Evolutionary conservation across 2,329 filamentous ascomycete genomes (phyloP), one percentile per base, ranked within the genome.

Genomic region (Xylariaceae sp.): DNA sequence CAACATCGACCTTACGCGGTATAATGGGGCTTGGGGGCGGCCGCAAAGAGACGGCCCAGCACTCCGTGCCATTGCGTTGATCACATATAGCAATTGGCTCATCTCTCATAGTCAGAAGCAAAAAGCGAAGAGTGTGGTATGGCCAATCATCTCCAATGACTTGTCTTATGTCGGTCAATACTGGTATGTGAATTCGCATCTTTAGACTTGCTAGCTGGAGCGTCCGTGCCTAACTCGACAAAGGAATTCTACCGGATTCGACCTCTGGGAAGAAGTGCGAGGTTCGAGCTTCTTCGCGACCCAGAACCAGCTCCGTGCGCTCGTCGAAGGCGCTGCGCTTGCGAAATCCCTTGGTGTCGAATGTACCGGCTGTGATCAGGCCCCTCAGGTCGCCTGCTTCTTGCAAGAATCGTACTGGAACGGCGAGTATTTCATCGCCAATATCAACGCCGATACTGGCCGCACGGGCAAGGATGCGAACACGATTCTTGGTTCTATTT

Each of bases 11-110:
- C 71, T 75, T 49, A 79, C 77, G 3, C 75, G 78, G 0, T 83
- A 78, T 64, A 82, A 76, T 21, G 79, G 79, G 9, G 66, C 73
- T 6, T 86, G 84, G 83, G 83, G 83, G 14, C 76, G 84, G 19
- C 84, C 84, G 17, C 84, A 87, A 69, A 77, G 79, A 23, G 84
- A 87, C 67, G 84, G 84, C 0, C 83, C 84, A 29, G 81, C 84
- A 9, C 74, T 87, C n/a, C 76, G 84, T 44, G 83, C 83, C 2
- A 83, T 81, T 17, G 78, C 83, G 0, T 67, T 87, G 57, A 82
- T 83, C 37, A 74, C 78, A 1, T 87, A 85, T 62, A 78, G 78
- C 3, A 75, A 79, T 50, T 81, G 79, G 74, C 73, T 86, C 37
- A 67, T 84, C 36, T 71, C 72, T 4, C 76, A 79, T 26, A 79